Conservation (phyloP, 2,329 filamentous ascomycete species). For the Cladophialophora yegresii region DNA sequence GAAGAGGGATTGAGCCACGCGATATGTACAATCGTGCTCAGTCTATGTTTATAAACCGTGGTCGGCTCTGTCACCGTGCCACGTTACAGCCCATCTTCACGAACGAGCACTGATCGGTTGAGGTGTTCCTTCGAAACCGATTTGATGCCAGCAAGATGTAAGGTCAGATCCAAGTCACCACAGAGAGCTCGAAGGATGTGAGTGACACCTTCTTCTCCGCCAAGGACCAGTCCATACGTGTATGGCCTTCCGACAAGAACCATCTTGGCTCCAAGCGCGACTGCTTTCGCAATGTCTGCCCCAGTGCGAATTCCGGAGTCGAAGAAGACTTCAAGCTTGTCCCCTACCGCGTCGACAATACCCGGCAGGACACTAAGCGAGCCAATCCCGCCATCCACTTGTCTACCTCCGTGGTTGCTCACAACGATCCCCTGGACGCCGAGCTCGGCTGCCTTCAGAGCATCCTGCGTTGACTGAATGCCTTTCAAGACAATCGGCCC, state of each 20-base stretch:
- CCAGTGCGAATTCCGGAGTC: constrained; percentile 51
- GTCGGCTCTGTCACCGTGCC: background rate
- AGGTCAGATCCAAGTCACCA: constrained; percentile 31
- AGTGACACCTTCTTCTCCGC: constrained; percentile 58
- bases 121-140: background rate
- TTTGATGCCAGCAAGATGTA: constrained; percentile 26
- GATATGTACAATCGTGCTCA: background rate
- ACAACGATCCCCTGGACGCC: constrained; percentile 53
- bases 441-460: constrained; percentile 39
- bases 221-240: constrained; percentile 58
- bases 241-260: constrained; percentile 55
- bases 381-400: constrained; percentile 51
- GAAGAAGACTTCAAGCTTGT: constrained; percentile 48
- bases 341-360: constrained; percentile 51
- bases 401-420: constrained; percentile 54
- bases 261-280: constrained; percentile 55
- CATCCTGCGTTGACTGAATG: constrained; percentile 52
- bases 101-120: background rate
- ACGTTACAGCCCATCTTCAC: background rate
- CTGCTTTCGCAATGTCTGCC: constrained; percentile 52
- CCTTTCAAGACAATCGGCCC: constrained; percentile 62
- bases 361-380: constrained; percentile 55
- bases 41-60: background rate
- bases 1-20: background rate
- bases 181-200: constrained; percentile 40